Evolutionary conservation across 2,329 filamentous ascomycete genomes (phyloP).

Genomic region (Arthroderma sp.): DNA sequence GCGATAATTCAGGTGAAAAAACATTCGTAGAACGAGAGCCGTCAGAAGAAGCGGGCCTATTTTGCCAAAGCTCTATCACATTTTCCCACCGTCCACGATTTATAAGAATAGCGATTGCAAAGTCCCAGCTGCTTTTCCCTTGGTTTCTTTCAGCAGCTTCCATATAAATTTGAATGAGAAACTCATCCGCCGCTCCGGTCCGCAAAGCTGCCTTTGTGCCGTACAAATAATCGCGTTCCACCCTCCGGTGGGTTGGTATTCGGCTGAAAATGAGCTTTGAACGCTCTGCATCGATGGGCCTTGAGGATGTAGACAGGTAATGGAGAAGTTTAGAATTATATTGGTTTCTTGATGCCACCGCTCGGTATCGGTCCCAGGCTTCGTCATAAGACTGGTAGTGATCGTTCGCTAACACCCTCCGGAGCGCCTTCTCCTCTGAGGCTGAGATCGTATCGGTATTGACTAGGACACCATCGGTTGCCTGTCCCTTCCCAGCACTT

Average conservation of each 20-base stretch:
- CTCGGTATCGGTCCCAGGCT: conserved; percentile 31
- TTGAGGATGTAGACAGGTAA: conserved; percentile 28
- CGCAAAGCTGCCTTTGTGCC: conserved; percentile 32
- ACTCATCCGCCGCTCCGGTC: conserved; percentile 24
- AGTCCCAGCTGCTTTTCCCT: conserved; percentile 18
- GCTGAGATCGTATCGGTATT: neutral
- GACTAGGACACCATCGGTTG: too few relatives aligned
- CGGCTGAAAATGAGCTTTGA: conserved; percentile 34
- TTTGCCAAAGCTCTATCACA: conserved; percentile 20
- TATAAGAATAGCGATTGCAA: conserved; percentile 20
- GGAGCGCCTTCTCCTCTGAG: conserved; percentile 2
- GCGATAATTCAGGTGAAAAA: conserved; percentile 5
- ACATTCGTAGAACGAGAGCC: neutral
- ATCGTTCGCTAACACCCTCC: conserved; percentile 3
- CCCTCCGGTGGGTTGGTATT: conserved; percentile 26
- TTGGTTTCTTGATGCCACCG: conserved; percentile 17
- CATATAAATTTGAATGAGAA: conserved; percentile 28
- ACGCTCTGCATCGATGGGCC: conserved; percentile 28
- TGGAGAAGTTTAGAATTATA: conserved; percentile 15
- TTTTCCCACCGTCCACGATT: conserved; percentile 21
- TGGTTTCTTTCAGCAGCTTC: conserved; percentile 21
- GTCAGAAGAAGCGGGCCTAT: conserved; percentile 9
- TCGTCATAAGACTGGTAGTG: conserved; percentile 20
- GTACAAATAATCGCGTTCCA: conserved; percentile 31
- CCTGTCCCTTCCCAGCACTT: neutral